phyloP scores from a whole-genome alignment of 345 rosid species.

The Citropsis articulata region DNA sequence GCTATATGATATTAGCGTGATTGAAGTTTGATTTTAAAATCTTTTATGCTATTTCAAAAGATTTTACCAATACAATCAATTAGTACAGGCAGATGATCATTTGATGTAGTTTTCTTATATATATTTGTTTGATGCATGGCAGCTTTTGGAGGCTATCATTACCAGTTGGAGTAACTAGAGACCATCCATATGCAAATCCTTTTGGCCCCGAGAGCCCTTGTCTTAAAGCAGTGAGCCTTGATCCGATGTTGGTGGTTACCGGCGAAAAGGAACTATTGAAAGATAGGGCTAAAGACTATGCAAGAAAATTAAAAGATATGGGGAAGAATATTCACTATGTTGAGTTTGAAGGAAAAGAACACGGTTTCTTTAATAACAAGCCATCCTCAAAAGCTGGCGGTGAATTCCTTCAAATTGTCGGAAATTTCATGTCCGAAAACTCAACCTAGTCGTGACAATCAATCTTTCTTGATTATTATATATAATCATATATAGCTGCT shows the following conservation, averaged over 20 bases:
- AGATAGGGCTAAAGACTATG: conserved; percentile 74
- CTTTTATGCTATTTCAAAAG: not conserved
- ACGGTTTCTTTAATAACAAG: conserved; percentile 62
- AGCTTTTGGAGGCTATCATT: conserved; percentile 90
- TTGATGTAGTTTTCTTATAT: not conserved
- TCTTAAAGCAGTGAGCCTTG: conserved; percentile 39
- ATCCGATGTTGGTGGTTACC: conserved; percentile 61
- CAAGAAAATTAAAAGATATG: conserved; percentile 45
- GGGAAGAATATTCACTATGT: conserved; percentile 53
- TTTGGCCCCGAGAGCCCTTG: conserved; percentile 62
- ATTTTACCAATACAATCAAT: not conserved
- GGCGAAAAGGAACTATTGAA: conserved; percentile 64
- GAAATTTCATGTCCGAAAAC: conserved; percentile 38
- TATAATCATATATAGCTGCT: not conserved
- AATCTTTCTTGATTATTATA: too few species aligned
- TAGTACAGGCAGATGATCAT: not conserved
- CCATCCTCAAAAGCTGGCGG: conserved; percentile 48
- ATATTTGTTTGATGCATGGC: not conserved
- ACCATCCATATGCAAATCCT: conserved; percentile 77
- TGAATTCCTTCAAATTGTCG: conserved; percentile 37
- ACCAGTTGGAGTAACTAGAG: conserved; percentile 65
- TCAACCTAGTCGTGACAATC: conserved; percentile 8
- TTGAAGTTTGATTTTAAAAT: too few species aligned
- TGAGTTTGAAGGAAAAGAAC: conserved; percentile 61
- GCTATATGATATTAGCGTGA: not conserved